Evolutionary conservation across 768 basidiomycete species (phyloP).

Genomic region (Amanita muscaria): DNA sequence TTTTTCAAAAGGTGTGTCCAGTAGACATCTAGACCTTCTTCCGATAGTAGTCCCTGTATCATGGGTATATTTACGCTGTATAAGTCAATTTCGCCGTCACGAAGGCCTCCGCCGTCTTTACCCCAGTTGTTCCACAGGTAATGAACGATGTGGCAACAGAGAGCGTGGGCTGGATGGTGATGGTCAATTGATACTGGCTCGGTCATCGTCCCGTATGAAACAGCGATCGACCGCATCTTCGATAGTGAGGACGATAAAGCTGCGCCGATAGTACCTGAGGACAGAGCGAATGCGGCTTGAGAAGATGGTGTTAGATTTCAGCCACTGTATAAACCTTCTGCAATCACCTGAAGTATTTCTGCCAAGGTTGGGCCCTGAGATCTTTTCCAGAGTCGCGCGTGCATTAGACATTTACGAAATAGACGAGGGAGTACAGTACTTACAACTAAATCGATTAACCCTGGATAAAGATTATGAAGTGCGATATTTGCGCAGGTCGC

Average conservation of each 20-base stretch:
- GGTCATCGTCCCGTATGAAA: constrained; percentile 79
- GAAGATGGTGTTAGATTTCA: constrained; percentile 12
- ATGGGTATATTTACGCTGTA: constrained; percentile 88
- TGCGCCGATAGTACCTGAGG: constrained; percentile 89
- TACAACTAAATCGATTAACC: constrained; percentile 84
- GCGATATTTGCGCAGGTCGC: constrained; percentile 90
- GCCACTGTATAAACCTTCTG: neutral
- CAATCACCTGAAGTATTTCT: constrained; percentile 67
- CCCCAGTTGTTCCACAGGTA: constrained; percentile 87
- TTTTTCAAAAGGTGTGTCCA: constrained; percentile 88
- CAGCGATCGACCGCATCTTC: constrained; percentile 65
- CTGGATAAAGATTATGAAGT: constrained; percentile 81
- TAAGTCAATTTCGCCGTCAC: constrained; percentile 63
- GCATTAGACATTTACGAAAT: neutral
- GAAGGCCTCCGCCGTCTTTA: constrained; percentile 46
- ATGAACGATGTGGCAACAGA: constrained; percentile 58
- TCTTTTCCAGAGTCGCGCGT: no score
- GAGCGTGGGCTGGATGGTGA: constrained; percentile 63
- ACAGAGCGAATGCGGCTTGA: constrained; percentile 85
- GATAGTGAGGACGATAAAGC: constrained; percentile 75
- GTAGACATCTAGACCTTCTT: constrained; percentile 53
- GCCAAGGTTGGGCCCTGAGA: constrained; percentile 82
- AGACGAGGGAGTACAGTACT: constrained; percentile 12
- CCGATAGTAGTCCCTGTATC: constrained; percentile 51
- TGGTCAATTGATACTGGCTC: constrained; percentile 54